A percentile compares a stretch with the other conserved stretches of the same genome.
Evolutionary conservation across 257 asterid species (phyloP).

Genomic region (Solanum clarkiae): DNA sequence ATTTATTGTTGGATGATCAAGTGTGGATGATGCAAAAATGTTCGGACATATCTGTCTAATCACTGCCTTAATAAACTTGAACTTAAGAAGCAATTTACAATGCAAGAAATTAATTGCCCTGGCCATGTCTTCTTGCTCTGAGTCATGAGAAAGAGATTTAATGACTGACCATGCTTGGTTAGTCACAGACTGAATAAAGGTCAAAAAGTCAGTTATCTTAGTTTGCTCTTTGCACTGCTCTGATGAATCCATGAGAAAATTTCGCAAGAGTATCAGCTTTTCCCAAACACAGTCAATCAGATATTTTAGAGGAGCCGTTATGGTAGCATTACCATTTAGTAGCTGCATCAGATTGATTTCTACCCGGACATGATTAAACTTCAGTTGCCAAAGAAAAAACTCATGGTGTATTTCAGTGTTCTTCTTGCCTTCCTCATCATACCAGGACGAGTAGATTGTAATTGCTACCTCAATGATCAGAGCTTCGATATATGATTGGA

Average conservation of each 20-base stretch:
- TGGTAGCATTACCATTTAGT: no score
- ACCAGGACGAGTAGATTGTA: no score
- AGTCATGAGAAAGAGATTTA: not conserved
- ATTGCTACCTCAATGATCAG: no score
- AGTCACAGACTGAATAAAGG: not conserved
- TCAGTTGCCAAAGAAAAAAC: no score
- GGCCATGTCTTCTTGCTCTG: not conserved
- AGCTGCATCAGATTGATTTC: no score
- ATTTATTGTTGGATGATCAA: not conserved
- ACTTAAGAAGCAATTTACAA: not conserved
- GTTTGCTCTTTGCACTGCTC: not conserved
- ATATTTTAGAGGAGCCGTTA: no score
- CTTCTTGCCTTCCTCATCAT: no score
- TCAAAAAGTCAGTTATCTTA: not conserved
- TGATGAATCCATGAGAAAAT: not conserved
- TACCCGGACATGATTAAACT: no score
- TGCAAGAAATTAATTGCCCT: not conserved
- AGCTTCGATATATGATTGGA: no score
- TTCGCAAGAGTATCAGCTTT: no score
- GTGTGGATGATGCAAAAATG: not conserved
- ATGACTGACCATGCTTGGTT: not conserved
- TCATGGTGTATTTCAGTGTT: no score
- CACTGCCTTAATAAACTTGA: not conserved
- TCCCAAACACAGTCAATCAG: no score
- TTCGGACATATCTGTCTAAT: not conserved